These are phyloP conservation scores for Glomus cerebriforme DNA, from an alignment of 192 early-diverging fungal species.

Conservation along the genomic window DNA sequence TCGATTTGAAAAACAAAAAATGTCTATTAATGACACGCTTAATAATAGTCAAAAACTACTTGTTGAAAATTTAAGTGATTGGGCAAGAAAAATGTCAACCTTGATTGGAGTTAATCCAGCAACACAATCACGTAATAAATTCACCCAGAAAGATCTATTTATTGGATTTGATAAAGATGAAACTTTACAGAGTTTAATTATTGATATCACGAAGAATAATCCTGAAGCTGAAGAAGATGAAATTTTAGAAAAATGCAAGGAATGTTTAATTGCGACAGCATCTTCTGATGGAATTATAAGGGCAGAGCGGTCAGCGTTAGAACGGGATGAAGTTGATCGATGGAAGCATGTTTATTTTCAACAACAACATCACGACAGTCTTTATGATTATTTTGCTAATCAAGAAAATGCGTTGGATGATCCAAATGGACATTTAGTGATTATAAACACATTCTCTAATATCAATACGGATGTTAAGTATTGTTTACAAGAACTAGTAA, in stretches of 20 bases:
- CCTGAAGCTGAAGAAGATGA: neutral
- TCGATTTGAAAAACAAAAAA: conserved; percentile 27
- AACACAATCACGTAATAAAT: neutral
- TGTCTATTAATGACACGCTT: conserved; percentile 14
- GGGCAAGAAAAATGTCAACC: conserved; percentile 25
- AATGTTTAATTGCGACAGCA: conserved; percentile 17
- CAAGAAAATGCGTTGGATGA: too few relatives aligned
- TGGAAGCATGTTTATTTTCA: conserved; percentile 29
- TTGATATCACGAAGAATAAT: conserved; percentile 11
- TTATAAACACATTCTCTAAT: conserved; percentile 25
- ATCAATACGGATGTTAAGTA: conserved; percentile 15
- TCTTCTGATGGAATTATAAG: conserved; percentile 30
- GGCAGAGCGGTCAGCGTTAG: neutral
- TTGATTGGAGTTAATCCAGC: neutral
- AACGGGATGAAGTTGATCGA: neutral
- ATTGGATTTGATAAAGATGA: conserved; percentile 27
- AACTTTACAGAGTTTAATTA: conserved; percentile 30
- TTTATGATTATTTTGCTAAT: neutral
- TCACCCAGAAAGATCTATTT: conserved; percentile 24
- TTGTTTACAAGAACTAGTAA: neutral
- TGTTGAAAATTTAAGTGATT: neutral
- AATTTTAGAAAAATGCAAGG: conserved; percentile 30
- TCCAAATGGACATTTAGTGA: neutral
- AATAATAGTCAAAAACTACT: neutral
- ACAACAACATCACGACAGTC: neutral